phyloP scores from a whole-genome alignment of 2,329 filamentous ascomycete species.

The Nemania sp. region DNA sequence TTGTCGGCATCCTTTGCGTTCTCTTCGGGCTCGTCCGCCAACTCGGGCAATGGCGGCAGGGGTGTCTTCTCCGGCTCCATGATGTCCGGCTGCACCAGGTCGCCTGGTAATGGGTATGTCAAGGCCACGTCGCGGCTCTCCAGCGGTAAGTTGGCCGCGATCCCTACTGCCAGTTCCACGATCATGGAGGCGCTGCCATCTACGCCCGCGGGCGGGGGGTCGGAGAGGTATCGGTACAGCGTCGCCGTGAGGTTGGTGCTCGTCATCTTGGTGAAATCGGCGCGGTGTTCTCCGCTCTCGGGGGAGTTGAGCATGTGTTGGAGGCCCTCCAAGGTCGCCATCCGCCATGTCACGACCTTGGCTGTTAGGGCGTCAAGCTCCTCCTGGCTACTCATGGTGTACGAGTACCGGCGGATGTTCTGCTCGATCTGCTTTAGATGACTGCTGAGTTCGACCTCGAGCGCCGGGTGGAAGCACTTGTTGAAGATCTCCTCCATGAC shows the following conservation, averaged over 20 bases:
- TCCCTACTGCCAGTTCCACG: conserved; percentile 84
- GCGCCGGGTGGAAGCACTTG: conserved; percentile 86
- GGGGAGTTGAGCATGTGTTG: conserved; percentile 69
- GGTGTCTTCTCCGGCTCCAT: conserved; percentile 86
- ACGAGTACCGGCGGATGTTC: conserved; percentile 80
- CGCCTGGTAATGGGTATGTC: conserved; percentile 80
- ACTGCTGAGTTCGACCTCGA: conserved; percentile 75
- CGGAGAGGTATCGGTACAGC: conserved; percentile 74
- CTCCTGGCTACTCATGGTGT: conserved; percentile 75
- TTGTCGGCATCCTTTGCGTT: conserved; percentile 47
- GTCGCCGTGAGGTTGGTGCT: conserved; percentile 70
- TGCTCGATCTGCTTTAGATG: conserved; percentile 85
- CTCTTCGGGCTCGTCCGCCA: conserved; percentile 45
- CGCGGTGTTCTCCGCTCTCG: conserved; percentile 67
- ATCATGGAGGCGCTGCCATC: conserved; percentile 91
- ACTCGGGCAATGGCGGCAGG: conserved; percentile 61
- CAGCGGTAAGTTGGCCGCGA: conserved; percentile 82
- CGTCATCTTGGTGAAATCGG: conserved; percentile 70
- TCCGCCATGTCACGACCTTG: conserved; percentile 90
- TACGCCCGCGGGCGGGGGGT: conserved; percentile 79
- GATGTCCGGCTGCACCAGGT: conserved; percentile 67
- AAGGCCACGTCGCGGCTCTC: conserved; percentile 92
- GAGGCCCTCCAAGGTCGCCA: conserved; percentile 92
- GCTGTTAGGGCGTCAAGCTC: conserved; percentile 86
- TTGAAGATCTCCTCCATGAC: conserved; percentile 90